Percentiles rank a stretch among this genome's conserved stretches.
phyloP scores from a whole-genome alignment of 495 filamentous ascomycete genomes.

The Mycothermus thermophilus region DNA sequence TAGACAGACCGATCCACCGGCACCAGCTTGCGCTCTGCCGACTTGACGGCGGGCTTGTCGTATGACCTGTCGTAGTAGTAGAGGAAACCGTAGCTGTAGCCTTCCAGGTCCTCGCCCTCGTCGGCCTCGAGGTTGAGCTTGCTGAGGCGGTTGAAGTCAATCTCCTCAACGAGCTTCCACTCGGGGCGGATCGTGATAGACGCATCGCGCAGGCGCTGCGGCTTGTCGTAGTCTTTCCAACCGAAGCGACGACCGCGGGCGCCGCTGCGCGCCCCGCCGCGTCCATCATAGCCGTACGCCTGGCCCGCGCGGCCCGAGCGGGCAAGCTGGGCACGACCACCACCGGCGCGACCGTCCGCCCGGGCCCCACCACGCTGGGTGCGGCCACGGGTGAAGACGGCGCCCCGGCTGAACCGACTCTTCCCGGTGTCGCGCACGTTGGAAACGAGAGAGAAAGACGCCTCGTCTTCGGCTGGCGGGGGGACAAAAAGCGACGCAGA shows the following conservation, averaged over 20 bases:
- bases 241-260: slow-evolving; percentile 68
- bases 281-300: slow-evolving; percentile 39
- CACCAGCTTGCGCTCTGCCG: slow-evolving; percentile 68
- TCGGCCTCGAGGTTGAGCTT: slow-evolving; percentile 93
- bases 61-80: slow-evolving; percentile 93
- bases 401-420: slow-evolving; percentile 76
- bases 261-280: slow-evolving; percentile 47
- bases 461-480: slow-evolving; percentile 87
- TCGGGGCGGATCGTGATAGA: slow-evolving; percentile 88
- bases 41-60: slow-evolving; percentile 85
- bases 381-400: slow-evolving; percentile 77
- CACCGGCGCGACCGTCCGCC: slow-evolving; percentile 49
- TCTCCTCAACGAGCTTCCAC: slow-evolving; percentile 93
- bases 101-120: slow-evolving; percentile 87
- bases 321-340: slow-evolving; percentile 44
- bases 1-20: slow-evolving; percentile 87
- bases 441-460: slow-evolving; percentile 93
- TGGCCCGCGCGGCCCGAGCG: slow-evolving; percentile 31
- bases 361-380: slow-evolving; percentile 54
- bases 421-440: slow-evolving; percentile 76
- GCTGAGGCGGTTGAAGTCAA: slow-evolving; percentile 85
- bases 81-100: slow-evolving; percentile 89
- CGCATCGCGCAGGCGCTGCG: slow-evolving; percentile 85
- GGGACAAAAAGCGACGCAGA: slow-evolving; percentile 75
- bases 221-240: slow-evolving; percentile 99